Evolutionary conservation across 2,329 filamentous ascomycete genomes (phyloP).

Genomic region (Pseudodiploospora longispora): DNA sequence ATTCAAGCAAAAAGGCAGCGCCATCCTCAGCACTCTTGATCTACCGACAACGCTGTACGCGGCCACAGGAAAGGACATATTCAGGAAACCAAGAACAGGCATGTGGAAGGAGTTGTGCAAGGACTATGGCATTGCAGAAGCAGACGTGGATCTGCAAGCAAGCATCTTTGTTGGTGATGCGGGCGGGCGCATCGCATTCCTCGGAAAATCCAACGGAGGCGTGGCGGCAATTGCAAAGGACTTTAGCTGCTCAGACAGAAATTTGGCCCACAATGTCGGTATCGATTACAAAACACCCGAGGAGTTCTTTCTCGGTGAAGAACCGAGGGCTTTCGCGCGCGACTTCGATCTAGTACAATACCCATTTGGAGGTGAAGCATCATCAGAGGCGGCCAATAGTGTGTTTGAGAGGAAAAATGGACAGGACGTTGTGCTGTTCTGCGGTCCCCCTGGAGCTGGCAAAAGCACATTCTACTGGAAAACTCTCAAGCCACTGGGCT

Average conservation of each 20-base stretch:
- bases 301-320: conserved; percentile 73
- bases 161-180: conserved; percentile 92
- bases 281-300: conserved; percentile 80
- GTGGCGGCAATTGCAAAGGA: conserved; percentile 37
- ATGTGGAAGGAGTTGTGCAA: conserved; percentile 69
- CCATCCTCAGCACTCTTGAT: conserved; percentile 63
- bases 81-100: conserved; percentile 76
- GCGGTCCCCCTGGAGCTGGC: conserved; percentile 80
- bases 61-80: conserved; percentile 73
- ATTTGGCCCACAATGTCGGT: conserved; percentile 79
- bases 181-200: conserved; percentile 45
- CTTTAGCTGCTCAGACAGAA: conserved; percentile 61
- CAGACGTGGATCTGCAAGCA: conserved; percentile 55
- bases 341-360: conserved; percentile 63
- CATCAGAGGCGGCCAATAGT: conserved; percentile 19
- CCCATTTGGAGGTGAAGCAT: conserved; percentile 23
- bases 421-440: conserved; percentile 74
- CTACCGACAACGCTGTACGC: conserved; percentile 77
- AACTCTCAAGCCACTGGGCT: conserved; percentile 67
- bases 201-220: conserved; percentile 14
- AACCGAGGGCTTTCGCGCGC: conserved; percentile 56
- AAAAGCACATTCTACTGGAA: conserved; percentile 89
- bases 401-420: conserved; percentile 53
- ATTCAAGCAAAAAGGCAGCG: conserved; percentile 75
- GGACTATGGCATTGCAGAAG: conserved; percentile 50